Evolutionary conservation across 345 rosid genomes (phyloP), one percentile per base, ranked within the genome.

Genomic region (Linum tenue): DNA sequence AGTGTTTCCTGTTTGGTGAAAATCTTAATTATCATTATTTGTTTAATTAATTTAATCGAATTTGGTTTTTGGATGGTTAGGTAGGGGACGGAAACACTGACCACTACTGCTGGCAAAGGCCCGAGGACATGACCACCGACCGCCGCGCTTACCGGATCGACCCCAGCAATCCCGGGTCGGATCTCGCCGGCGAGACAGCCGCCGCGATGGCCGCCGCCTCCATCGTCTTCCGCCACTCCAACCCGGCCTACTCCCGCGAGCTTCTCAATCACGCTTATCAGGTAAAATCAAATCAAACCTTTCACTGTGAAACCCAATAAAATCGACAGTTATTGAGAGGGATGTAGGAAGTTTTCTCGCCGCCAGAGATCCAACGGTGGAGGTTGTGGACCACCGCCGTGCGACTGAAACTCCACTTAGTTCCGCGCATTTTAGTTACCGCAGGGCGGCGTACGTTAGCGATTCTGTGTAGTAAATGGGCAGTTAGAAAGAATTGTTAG

Each of bases 191-290:
- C 16, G 99, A 94, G 81, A 90, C 97, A 2, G 92, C 99, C 10
- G 99, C 99, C 10, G 96, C 99, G 3, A 86, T 94, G 99, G 99
- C 99, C 3, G 97, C 99, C 10, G 96, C 99, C 37, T 86, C 99
- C 38, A 81, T 94, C 9, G 95, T 94, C 35, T 94, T 94, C 84
- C 95, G 87, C 72, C 85, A 73, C 57, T 72, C 75, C 43, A 77
- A 94, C 74, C 88, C 91, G 1, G 79, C 84, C 16, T 94, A 94
- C 65, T 76, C 97, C 76, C 79, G 69, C 36, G 78, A 82, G 77
- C 92, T 94, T 9, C 88, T 94, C 77, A 68, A 61, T 35, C 99
- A 91, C 60, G 95, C 97, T n/a, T 77, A 80, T 70, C 92, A 94
- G 95, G 99, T 91, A 63, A 39, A 39, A 37, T 42, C 3, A 16